Conservation (phyloP, 1,139 yeast genomes). For the Suhomyces wounanorum region DNA sequence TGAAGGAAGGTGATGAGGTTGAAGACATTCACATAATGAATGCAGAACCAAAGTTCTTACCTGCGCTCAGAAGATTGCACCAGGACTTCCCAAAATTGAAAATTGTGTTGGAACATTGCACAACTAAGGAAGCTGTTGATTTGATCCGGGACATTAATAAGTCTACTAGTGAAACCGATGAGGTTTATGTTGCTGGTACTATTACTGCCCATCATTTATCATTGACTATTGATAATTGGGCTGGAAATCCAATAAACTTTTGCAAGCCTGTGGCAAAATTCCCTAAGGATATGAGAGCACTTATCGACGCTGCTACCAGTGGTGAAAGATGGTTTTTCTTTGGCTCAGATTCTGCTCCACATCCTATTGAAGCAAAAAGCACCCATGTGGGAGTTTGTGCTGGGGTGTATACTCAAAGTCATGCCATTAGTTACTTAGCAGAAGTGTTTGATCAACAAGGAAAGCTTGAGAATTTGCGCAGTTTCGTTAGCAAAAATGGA, state of each 20-base stretch:
- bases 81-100: conserved; percentile 81
- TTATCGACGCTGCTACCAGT: conserved; percentile 84
- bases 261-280: conserved; percentile 98
- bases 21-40: conserved; percentile 80
- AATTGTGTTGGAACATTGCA: conserved; percentile 92
- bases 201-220: conserved; percentile 94
- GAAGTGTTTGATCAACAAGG: conserved; percentile 73
- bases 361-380: conserved; percentile 76
- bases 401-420: conserved; percentile 91
- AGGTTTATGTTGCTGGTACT: conserved; percentile 77
- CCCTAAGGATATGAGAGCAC: conserved; percentile 78
- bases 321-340: conserved; percentile 93
- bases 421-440: conserved; percentile 81
- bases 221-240: conserved; percentile 92
- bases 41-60: conserved; percentile 91
- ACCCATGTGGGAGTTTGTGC: conserved; percentile 89
- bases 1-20: conserved; percentile 28
- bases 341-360: conserved; percentile 98
- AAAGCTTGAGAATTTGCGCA: conserved; percentile 63
- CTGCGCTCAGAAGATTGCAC: conserved; percentile 83
- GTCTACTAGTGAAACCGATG: conserved; percentile 42
- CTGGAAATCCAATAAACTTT: conserved; percentile 90
- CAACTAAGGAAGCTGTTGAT: conserved; percentile 84
- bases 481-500: conserved; percentile 79
- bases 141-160: conserved; percentile 71